Percentiles rank a stretch among this genome's conserved stretches.
These are phyloP conservation scores for Leptographium radiaticola DNA, from an alignment of 2,329 filamentous ascomycete genomes.

Conservation along the genomic window DNA sequence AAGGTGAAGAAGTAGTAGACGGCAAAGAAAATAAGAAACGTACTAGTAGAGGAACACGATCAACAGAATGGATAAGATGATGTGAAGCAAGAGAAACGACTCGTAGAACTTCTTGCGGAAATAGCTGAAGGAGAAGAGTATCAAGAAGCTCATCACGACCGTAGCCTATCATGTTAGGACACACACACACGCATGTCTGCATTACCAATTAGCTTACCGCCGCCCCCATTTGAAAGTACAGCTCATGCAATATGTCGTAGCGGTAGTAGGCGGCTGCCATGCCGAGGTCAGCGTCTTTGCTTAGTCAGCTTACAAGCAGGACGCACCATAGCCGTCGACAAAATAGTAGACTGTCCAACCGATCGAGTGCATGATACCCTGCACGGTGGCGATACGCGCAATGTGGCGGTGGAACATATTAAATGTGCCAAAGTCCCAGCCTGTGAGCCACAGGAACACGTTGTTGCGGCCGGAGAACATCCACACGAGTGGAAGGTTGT, in stretches of 20 bases:
- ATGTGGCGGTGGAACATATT: slow-evolving; percentile 56
- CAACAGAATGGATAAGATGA: slow-evolving; percentile 25
- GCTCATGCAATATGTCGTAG: no score
- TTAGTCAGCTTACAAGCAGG: no score
- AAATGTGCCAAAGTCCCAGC: slow-evolving; percentile 55
- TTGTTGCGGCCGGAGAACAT: slow-evolving; percentile 56
- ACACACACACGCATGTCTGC: no score
- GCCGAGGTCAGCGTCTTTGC: no score
- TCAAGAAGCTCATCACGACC: slow-evolving; percentile 28
- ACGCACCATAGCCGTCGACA: no score
- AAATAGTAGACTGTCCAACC: no score
- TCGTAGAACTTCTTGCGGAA: slow-evolving; percentile 41
- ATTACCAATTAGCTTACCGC: background rate
- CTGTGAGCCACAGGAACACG: slow-evolving; percentile 50
- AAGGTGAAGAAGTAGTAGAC: background rate
- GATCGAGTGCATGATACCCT: slow-evolving; percentile 49
- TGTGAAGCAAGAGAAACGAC: slow-evolving; percentile 29
- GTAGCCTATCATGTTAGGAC: slow-evolving; percentile 1
- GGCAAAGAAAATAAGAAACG: background rate
- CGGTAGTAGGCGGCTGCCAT: no score
- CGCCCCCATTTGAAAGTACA: background rate
- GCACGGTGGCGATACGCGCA: slow-evolving; percentile 45
- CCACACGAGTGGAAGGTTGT: slow-evolving; percentile 5
- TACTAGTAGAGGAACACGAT: slow-evolving; percentile 21
- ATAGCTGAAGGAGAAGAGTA: slow-evolving; percentile 35